Evolutionary conservation across 176 grass and related monocot genomes (phyloP).

Genomic region (Oryza meridionalis): DNA sequence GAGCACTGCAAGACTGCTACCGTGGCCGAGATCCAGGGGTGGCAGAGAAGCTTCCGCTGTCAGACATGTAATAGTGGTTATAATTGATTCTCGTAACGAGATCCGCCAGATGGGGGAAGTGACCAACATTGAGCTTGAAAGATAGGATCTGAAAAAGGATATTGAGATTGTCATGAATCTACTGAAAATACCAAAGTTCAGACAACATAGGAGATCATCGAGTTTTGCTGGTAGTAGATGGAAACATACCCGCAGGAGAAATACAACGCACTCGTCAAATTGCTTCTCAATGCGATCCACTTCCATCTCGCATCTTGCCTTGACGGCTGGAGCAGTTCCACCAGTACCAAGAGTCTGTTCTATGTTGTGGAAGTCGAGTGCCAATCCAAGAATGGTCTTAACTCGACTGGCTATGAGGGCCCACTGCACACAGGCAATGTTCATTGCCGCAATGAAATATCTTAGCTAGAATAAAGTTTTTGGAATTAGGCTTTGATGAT

Average conservation of each 20-base stretch:
- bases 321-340: slow-evolving; percentile 71
- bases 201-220: neutral
- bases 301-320: slow-evolving; percentile 87
- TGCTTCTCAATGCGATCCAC: slow-evolving; percentile 91
- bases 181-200: neutral
- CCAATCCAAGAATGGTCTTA: slow-evolving; percentile 91
- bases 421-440: slow-evolving; percentile 49
- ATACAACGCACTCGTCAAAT: slow-evolving; percentile 82
- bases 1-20: slow-evolving; percentile 20
- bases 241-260: slow-evolving; percentile 76
- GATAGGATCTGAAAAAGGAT: slow-evolving; percentile 69
- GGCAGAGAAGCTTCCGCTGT: slow-evolving; percentile 68
- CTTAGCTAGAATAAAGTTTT: neutral
- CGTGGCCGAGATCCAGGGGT: slow-evolving; percentile 49
- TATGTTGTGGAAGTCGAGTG: slow-evolving; percentile 80
- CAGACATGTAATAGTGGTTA: slow-evolving; percentile 91
- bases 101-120: slow-evolving; percentile 91
- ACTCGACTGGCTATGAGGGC: slow-evolving; percentile 86
- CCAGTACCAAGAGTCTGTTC: slow-evolving; percentile 70
- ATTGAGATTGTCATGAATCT: neutral
- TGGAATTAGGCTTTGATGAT: neutral
- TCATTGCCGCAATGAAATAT: neutral
- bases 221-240: neutral
- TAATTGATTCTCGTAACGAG: slow-evolving; percentile 96
- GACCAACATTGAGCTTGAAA: slow-evolving; percentile 94